phyloP scores from a whole-genome alignment of 176 grass and related monocot species.

The Coix lacrymajobi region DNA sequence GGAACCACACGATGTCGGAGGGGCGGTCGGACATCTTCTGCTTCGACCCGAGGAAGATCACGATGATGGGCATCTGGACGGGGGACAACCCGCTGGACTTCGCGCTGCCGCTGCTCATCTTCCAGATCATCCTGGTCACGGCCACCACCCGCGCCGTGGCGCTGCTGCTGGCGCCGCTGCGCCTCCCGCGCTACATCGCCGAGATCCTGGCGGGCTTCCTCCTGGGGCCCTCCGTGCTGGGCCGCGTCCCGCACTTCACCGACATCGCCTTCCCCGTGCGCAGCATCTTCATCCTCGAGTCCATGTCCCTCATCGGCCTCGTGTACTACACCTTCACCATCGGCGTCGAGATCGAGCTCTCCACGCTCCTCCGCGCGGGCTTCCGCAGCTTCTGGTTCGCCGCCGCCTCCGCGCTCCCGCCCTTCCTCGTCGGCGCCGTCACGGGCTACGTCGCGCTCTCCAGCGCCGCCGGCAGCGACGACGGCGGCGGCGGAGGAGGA shows the following conservation, averaged over 20 bases:
- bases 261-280: conserved; percentile 40
- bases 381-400: conserved; percentile 50
- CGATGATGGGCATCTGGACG: conserved; percentile 49
- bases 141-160: conserved; percentile 30
- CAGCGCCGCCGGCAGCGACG: background rate
- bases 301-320: conserved; percentile 63
- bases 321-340: conserved; percentile 65
- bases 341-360: conserved; percentile 62
- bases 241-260: conserved; percentile 35
- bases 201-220: conserved; percentile 56
- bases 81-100: conserved; percentile 53
- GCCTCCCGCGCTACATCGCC: conserved; percentile 56
- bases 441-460: conserved; percentile 34
- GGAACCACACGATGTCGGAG: background rate
- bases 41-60: conserved; percentile 32
- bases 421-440: conserved; percentile 40
- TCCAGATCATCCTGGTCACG: conserved; percentile 68
- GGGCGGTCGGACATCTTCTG: background rate
- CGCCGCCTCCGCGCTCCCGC: conserved; percentile 37
- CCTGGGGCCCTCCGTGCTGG: conserved; percentile 61
- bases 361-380: conserved; percentile 20
- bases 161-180: conserved; percentile 51
- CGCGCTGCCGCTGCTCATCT: conserved; percentile 54
- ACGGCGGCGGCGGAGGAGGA: background rate
- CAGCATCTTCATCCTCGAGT: conserved; percentile 64